Conservation (phyloP, 495 filamentous ascomycete species). For the Tuber borchii region DNA sequence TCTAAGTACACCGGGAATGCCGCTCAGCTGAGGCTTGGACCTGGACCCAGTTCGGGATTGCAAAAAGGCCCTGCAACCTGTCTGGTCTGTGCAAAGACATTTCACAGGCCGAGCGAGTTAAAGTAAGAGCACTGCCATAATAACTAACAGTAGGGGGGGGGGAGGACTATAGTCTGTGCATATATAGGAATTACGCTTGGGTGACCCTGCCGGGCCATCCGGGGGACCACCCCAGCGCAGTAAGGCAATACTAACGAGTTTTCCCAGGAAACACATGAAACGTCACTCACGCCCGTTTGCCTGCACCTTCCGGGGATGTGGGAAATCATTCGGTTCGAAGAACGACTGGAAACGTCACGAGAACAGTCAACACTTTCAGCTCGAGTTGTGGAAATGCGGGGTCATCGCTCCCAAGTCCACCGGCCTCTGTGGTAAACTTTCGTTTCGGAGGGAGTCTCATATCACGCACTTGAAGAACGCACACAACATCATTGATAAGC, state of each 20-base stretch:
- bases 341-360: constrained; percentile 98
- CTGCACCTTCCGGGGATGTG: constrained; percentile 70
- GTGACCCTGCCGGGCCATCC: not conserved
- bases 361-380: constrained; percentile 72
- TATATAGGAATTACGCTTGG: not conserved
- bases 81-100: constrained; percentile 21
- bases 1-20: not conserved
- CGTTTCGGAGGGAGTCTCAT: constrained; percentile 59
- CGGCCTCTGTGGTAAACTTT: constrained; percentile 53
- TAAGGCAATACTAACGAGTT: constrained; percentile 12
- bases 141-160: not conserved
- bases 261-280: constrained; percentile 75
- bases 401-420: constrained; percentile 30
- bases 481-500: constrained; percentile 48
- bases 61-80: constrained; percentile 10
- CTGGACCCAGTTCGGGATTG: not conserved
- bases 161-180: not conserved
- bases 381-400: constrained; percentile 72
- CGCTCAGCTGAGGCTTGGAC: constrained; percentile 5
- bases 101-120: constrained; percentile 30
- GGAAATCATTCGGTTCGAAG: constrained; percentile 80
- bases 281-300: constrained; percentile 81
- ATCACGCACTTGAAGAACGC: constrained; percentile 43
- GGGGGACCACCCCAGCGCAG: not conserved
- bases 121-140: constrained; percentile 21